Evolutionary conservation across 176 grass and related monocot genomes (phyloP).

Genomic region (Juncus effusus): DNA sequence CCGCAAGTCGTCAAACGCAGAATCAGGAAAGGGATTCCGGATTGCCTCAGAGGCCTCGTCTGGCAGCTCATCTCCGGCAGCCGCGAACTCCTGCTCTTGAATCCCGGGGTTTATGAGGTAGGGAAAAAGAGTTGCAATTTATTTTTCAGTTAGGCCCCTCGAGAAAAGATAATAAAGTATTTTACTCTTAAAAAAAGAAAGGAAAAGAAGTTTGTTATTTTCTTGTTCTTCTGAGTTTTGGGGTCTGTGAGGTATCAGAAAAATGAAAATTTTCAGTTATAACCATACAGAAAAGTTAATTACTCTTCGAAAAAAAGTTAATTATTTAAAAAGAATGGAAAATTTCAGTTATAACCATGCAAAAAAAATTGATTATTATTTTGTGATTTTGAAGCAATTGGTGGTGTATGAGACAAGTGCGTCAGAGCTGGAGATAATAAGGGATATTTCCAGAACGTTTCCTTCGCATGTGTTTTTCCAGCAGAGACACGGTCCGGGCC

Average conservation of each 20-base stretch:
- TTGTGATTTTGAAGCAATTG: constrained; percentile 54
- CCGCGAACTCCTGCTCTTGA: constrained; percentile 81
- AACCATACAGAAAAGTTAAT: too few species aligned
- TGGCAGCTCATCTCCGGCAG: constrained; percentile 99
- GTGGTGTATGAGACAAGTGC: constrained; percentile 93
- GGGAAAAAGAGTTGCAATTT: background rate
- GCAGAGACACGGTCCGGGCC: constrained; percentile 92
- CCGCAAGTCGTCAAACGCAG: constrained; percentile 85
- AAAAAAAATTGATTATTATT: background rate
- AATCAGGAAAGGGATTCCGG: constrained; percentile 94
- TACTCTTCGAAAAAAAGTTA: too few species aligned
- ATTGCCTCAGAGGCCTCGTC: constrained; percentile 93
- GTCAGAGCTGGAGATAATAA: constrained; percentile 94
- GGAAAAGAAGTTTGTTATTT: background rate
- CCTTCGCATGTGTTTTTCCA: constrained; percentile 98
- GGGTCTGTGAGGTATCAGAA: too few species aligned
- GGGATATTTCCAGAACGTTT: constrained; percentile 98
- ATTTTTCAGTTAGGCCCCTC: constrained; percentile 5
- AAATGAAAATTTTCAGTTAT: too few species aligned
- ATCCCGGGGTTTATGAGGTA: constrained; percentile 97
- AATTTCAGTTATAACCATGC: too few species aligned
- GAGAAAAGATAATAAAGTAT: background rate
- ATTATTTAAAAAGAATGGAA: too few species aligned
- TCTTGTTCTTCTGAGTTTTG: too few species aligned
- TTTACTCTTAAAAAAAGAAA: background rate